Conservation (phyloP, 495 filamentous ascomycete genomes). For the Trichoderma orchidacearum region DNA sequence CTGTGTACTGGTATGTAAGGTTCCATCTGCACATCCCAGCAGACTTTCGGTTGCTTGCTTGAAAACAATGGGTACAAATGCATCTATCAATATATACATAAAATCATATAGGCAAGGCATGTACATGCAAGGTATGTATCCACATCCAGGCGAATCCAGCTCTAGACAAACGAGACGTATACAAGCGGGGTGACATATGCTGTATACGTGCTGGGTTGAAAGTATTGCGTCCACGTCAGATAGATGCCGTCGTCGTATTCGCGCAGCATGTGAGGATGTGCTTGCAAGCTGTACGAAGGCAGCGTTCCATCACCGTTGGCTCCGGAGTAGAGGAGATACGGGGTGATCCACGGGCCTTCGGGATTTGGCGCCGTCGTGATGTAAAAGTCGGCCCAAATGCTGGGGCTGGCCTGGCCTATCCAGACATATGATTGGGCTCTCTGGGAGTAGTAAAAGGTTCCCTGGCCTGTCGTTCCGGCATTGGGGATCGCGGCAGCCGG, state of each 20-base stretch:
- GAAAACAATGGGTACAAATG: too few species aligned
- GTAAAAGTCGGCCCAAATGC: conserved; percentile 15
- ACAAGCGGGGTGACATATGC: background rate
- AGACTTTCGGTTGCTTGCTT: background rate
- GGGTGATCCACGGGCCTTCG: conserved; percentile 16
- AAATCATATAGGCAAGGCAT: too few species aligned
- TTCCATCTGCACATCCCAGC: too few species aligned
- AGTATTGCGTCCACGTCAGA: conserved; percentile 13
- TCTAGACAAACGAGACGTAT: background rate
- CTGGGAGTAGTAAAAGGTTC: conserved; percentile 16
- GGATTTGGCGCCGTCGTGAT: conserved; percentile 17
- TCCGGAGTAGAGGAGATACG: conserved; percentile 12
- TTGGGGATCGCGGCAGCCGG: conserved; percentile 9
- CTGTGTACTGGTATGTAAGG: too few species aligned
- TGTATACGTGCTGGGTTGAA: background rate
- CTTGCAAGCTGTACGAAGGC: conserved; percentile 14
- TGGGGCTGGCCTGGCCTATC: conserved; percentile 14
- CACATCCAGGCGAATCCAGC: background rate
- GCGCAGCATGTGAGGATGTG: conserved; percentile 11
- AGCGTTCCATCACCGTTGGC: conserved; percentile 5
- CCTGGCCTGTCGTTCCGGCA: conserved; percentile 16
- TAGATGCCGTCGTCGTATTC: conserved; percentile 14
- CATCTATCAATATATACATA: too few species aligned
- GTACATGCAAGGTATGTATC: background rate
- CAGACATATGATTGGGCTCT: conserved; percentile 16